These are phyloP conservation scores for Ricinus communis DNA, from an alignment of 345 rosid species.

Conservation along the genomic window DNA sequence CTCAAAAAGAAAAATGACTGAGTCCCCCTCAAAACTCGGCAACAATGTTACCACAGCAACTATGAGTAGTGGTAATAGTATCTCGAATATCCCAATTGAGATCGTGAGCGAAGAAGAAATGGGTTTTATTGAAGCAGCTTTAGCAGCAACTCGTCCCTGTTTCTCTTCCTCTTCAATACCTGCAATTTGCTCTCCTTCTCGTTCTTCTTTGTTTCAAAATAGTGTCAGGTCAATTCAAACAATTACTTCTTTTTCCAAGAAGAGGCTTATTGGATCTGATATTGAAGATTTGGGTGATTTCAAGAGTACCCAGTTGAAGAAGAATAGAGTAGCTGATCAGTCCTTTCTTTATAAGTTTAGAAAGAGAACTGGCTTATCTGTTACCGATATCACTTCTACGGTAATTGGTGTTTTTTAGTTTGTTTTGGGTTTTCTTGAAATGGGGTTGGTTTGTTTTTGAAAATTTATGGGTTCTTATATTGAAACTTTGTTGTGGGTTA, in stretches of 20 bases:
- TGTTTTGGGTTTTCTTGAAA: not conserved
- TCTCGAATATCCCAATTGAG: slow-evolving; percentile 63
- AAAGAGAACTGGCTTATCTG: slow-evolving; percentile 53
- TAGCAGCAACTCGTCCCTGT: slow-evolving; percentile 51
- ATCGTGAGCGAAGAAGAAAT: slow-evolving; percentile 82
- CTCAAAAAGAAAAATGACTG: slow-evolving; percentile 43
- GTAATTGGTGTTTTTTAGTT: slow-evolving; percentile 29
- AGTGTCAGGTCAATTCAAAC: slow-evolving; percentile 41
- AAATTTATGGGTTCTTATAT: not conserved
- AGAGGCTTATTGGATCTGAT: slow-evolving; percentile 36
- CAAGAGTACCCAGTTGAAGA: slow-evolving; percentile 30
- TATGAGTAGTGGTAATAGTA: not conserved
- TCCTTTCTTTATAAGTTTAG: slow-evolving; percentile 51
- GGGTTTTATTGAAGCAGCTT: slow-evolving; percentile 72
- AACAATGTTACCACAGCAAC: slow-evolving; percentile 1
- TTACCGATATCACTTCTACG: slow-evolving; percentile 66
- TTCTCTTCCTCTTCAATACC: slow-evolving; percentile 28
- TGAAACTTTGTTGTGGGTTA: not conserved
- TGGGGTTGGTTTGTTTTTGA: slow-evolving; percentile 7
- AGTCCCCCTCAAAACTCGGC: slow-evolving; percentile 31
- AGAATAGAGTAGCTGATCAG: slow-evolving; percentile 17
- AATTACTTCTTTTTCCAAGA: slow-evolving; percentile 38
- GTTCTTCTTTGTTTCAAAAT: slow-evolving; percentile 23
- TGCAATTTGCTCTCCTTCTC: slow-evolving; percentile 32
- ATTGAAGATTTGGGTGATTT: slow-evolving; percentile 56